Evolutionary conservation across 1,139 yeast species (phyloP), one percentile per base, ranked within the genome.

Genomic region (Yamadazyma membranifaciens): DNA sequence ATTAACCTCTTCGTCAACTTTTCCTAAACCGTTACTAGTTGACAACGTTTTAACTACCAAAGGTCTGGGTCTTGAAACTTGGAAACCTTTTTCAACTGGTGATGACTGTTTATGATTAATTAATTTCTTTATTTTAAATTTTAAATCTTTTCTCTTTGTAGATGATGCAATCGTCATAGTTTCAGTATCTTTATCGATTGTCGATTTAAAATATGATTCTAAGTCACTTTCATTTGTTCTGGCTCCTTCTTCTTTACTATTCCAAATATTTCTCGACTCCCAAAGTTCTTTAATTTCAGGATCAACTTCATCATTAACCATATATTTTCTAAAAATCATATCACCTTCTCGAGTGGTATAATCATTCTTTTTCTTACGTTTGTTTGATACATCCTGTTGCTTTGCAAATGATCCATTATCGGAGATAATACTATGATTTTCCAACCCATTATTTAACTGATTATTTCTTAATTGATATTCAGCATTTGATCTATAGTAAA

Each of bases 341-440:
- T 76, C 81, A 2, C 71, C 77, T 49, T 75, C 81, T 43, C 81
- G 60, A 3, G 70, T 68, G 1, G 76, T 63, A 51, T 75, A 75
- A 49, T 76, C 76, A 22, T 57, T 66, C 11, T 50, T 44, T 26
- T 47, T 47, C 44, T 54, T 61, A 24, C 67, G 45, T n/a, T 49
- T 42, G 33, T 52, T 51, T 9, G 65, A 57, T 32, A 42, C 46
- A 33, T 51, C 46, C 43, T 59, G 59, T 40, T 55, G 60, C 38
- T 46, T 48, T 9, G 45, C 43, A 40, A 61, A 62, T n/a, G 63
- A 57, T 12, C 36, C 45, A 29, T 27, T 20, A 15, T 46, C 50
- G 6, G 49, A 47, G 2, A 33, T 15, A 16, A 42, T 29, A 38
- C 42, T 41, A 15, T 27, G 12, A 16, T 30, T 20, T 22, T 30